Evolutionary conservation across 768 basidiomycete genomes (phyloP).

Genomic region (Amanita phalloides): DNA sequence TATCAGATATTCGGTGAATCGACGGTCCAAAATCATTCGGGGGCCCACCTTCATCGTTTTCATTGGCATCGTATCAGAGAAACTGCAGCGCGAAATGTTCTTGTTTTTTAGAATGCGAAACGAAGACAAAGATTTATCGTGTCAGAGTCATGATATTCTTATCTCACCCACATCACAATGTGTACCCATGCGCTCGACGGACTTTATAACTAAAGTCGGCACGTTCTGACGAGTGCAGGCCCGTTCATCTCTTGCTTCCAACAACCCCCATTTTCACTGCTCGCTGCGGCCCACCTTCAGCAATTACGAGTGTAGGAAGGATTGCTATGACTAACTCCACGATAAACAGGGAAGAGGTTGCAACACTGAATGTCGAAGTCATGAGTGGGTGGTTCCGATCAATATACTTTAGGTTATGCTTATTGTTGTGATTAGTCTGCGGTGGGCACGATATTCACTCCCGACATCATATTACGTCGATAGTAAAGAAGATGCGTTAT

Average conservation of each 20-base stretch:
- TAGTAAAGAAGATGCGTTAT: not conserved
- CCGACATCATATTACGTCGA: not conserved
- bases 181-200: not conserved
- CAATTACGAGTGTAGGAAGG: not conserved
- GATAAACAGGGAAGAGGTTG: not conserved
- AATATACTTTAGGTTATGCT: not conserved
- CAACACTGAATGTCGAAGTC: not conserved
- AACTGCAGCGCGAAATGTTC: too few relatives aligned
- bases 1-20: not conserved
- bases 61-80: too few relatives aligned
- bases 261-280: not conserved
- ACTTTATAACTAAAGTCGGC: not conserved
- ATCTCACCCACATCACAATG: not conserved
- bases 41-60: too few relatives aligned
- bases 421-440: not conserved
- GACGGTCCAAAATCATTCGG: not conserved
- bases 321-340: not conserved
- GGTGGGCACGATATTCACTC: not conserved
- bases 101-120: not conserved
- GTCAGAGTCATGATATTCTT: not conserved
- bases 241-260: not conserved
- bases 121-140: not conserved
- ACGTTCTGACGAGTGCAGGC: not conserved
- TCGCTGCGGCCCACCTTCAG: not conserved
- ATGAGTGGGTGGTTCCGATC: not conserved